Evolutionary conservation across 192 early-diverging fungal species (phyloP).

Genomic region (Borealophlyctis nickersoniae): DNA sequence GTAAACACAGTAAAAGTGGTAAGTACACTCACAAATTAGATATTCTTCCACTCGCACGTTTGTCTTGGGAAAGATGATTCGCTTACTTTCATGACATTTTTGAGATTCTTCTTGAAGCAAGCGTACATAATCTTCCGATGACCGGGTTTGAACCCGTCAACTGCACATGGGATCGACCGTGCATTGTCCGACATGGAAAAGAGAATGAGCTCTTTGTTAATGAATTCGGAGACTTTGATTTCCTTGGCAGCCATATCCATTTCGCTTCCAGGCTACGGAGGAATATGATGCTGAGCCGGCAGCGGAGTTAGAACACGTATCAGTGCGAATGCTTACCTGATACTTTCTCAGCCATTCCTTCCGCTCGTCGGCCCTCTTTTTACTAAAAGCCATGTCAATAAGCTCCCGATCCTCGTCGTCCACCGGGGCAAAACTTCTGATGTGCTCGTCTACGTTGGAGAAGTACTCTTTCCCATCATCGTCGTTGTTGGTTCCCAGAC

Average conservation of each 20-base stretch:
- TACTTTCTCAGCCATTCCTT: slow-evolving; percentile 88
- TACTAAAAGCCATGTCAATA: slow-evolving; percentile 97
- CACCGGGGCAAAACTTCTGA: slow-evolving; percentile 68
- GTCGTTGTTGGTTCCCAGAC: slow-evolving; percentile 84
- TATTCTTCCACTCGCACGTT: no score
- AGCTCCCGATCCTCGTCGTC: slow-evolving; percentile 64
- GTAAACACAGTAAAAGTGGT: slow-evolving; percentile 27
- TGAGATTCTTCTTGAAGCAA: slow-evolving; percentile 78
- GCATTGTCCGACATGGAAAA: slow-evolving; percentile 94
- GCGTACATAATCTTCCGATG: slow-evolving; percentile 93
- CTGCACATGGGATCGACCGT: slow-evolving; percentile 88
- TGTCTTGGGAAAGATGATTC: no score
- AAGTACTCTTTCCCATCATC: slow-evolving; percentile 92
- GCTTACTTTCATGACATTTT: slow-evolving; percentile 74
- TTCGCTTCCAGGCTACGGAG: slow-evolving; percentile 75
- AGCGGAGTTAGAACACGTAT: no score
- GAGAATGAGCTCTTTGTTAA: slow-evolving; percentile 91
- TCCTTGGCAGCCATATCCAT: slow-evolving; percentile 76
- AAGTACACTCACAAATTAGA: no score
- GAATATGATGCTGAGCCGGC: neutral
- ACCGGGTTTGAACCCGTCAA: slow-evolving; percentile 96
- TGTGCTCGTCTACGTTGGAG: slow-evolving; percentile 70
- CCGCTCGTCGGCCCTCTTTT: slow-evolving; percentile 88
- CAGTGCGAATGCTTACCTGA: slow-evolving; percentile 48
- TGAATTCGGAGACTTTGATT: slow-evolving; percentile 85